Base-by-base conservation (phyloP, 2,329 filamentous ascomycete genomes). In the Periconia digitata region DNA sequence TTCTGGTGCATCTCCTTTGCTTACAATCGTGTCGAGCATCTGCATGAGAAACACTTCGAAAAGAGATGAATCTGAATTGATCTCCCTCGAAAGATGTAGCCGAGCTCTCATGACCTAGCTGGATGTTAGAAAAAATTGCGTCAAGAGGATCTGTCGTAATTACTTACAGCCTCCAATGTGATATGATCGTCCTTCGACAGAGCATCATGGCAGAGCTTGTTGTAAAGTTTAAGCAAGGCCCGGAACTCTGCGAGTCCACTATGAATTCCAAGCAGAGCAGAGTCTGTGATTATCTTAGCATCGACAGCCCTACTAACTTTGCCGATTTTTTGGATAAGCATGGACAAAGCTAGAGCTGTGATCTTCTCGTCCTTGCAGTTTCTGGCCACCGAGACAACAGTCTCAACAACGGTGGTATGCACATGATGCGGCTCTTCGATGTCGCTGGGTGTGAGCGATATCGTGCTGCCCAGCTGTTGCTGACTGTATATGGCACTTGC, bases 261-360 rank as follows among this genome's bases (percentile, higher is more conserved):
- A 58, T 82, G 85, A 4, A 94, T 76, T 24, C 91, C 87, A 46
- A 99, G 75, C 6, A 83, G 79, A 8, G 91, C 90, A 6, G 90
- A 85, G 51, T 95, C 91, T 15, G 83, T 84, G 46, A 97, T 86
- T 50, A 99, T 94, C 46, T 87, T 86, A 23, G 87, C 85, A 74
- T 97, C 92, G 2, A 96, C 88, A 4, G 81, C 76, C 50, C 83
- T 79, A 63, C 84, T 94, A 46, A 96, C 84, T 71, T 94, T 92
- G 51, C 87, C 86, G 49, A 97, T 83, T 71, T 99, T 97, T 66
- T 99, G 94, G n/a, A 96, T 75, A 20, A 99, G 83, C 85, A 99
- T 96, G 1, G 91, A 95, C 60, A 96, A 88, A 2, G 92, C 92
- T 44, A 99, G 77, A 5, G 92, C 92, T 6, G 88, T 94, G 45